These are phyloP conservation scores for Aspergillus uvarum DNA, from an alignment of 2,329 filamentous ascomycete genomes.

Conservation along the genomic window DNA sequence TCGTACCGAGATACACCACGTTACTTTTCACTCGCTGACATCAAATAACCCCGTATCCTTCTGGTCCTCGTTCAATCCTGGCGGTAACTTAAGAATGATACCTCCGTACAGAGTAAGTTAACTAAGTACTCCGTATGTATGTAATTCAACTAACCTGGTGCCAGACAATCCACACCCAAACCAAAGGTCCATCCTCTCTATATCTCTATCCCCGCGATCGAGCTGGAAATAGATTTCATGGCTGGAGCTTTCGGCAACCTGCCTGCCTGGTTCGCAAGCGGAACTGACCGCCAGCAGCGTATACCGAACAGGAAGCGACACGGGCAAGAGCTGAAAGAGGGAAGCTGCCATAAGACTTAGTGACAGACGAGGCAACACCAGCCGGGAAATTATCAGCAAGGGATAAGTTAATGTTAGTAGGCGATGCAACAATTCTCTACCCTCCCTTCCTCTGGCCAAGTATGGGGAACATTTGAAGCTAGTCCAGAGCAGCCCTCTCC, in stretches of 20 bases:
- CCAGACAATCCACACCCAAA: no score
- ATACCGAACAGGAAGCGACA: neutral
- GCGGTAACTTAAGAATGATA: neutral
- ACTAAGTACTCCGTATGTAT: no score
- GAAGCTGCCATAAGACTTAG: neutral
- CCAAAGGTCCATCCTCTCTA: neutral
- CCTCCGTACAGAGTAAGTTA: no score
- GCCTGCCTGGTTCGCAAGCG: neutral
- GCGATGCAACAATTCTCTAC: constrained; percentile 4
- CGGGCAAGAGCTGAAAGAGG: neutral
- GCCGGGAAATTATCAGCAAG: constrained; percentile 8
- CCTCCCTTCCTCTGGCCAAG: neutral
- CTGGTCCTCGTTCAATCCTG: neutral
- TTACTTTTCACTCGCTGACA: neutral
- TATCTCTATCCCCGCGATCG: neutral
- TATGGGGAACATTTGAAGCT: neutral
- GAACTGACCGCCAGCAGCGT: neutral
- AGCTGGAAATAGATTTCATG: neutral
- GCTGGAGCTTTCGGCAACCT: neutral
- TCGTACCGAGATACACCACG: neutral
- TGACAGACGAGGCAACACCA: neutral
- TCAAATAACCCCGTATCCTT: neutral
- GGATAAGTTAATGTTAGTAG: neutral
- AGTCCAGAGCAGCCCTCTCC: neutral
- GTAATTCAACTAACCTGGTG: no score